These are phyloP conservation scores for Podospora pseudopauciseta DNA, from an alignment of 495 filamentous ascomycete genomes.

Conservation along the genomic window DNA sequence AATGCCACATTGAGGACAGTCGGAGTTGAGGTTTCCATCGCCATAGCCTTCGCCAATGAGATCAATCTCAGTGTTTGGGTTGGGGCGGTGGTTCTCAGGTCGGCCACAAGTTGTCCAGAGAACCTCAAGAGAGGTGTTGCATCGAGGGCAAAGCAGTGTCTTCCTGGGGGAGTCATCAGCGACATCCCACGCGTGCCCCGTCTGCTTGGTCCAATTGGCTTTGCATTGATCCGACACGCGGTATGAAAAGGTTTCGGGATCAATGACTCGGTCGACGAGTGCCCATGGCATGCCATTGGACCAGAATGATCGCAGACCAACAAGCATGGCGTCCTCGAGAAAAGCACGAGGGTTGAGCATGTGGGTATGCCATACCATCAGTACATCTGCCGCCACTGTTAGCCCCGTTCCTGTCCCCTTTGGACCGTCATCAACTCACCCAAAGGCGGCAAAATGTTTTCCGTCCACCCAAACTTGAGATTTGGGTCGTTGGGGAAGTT, in stretches of 20 bases:
- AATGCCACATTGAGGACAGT: constrained; percentile 48
- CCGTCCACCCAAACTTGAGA: constrained; percentile 25
- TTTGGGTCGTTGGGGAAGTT: constrained; percentile 20
- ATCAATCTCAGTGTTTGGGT: constrained; percentile 14
- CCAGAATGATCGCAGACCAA: constrained; percentile 59
- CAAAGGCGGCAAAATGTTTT: constrained; percentile 39
- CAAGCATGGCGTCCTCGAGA: constrained; percentile 72
- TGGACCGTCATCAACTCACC: constrained; percentile 29
- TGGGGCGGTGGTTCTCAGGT: constrained; percentile 23
- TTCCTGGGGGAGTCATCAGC: constrained; percentile 48
- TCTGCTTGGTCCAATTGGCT: constrained; percentile 47
- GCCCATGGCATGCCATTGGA: constrained; percentile 68
- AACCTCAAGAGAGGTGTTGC: constrained; percentile 40
- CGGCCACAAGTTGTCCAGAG: constrained; percentile 59
- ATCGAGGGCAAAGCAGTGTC: constrained; percentile 55
- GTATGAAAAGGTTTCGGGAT: constrained; percentile 59
- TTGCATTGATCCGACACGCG: constrained; percentile 45
- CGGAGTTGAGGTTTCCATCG: constrained; percentile 53
- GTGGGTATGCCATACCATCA: constrained; percentile 89
- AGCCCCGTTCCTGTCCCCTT: constrained; percentile 6
- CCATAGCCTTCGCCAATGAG: constrained; percentile 57
- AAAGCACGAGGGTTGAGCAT: constrained; percentile 78
- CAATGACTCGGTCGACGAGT: constrained; percentile 60
- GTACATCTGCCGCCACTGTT: constrained; percentile 53
- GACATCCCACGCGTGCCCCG: constrained; percentile 58